A percentile compares a stretch with the other conserved stretches of the same genome.
Evolutionary conservation across 768 basidiomycete genomes (phyloP).

Genomic region (Tylopilus sp.): DNA sequence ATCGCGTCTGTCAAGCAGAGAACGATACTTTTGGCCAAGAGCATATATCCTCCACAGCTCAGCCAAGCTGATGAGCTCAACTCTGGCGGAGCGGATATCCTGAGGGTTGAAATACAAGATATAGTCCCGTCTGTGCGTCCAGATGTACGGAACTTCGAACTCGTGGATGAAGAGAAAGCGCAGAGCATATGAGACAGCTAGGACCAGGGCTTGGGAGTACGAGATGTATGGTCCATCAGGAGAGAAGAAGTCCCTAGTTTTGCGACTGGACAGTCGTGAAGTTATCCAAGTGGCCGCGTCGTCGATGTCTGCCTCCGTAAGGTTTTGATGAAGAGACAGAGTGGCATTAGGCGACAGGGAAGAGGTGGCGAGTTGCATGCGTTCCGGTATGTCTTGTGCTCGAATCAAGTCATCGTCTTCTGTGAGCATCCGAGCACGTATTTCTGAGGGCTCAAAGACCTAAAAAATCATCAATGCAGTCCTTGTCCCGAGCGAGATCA

Average conservation of each 20-base stretch:
- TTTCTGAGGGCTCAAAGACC: conserved; percentile 99
- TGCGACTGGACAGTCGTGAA: conserved; percentile 65
- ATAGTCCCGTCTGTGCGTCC: conserved; percentile 90
- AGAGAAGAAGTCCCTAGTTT: conserved; percentile 71
- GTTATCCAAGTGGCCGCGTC: conserved; percentile 89
- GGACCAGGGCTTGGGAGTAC: conserved; percentile 64
- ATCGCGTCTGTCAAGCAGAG: conserved; percentile 70
- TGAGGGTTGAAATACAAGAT: conserved; percentile 76
- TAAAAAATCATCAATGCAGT: conserved; percentile 31
- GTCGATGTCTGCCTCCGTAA: conserved; percentile 70
- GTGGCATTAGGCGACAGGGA: conserved; percentile 69
- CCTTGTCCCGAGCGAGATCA: neutral
- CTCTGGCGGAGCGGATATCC: conserved; percentile 50
- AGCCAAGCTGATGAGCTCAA: conserved; percentile 68
- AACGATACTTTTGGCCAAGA: conserved; percentile 89
- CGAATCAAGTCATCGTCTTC: conserved; percentile 94
- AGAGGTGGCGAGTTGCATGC: conserved; percentile 88
- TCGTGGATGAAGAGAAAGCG: conserved; percentile 82
- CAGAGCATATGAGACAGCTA: conserved; percentile 76
- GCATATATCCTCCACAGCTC: conserved; percentile 91
- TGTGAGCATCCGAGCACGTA: conserved; percentile 81
- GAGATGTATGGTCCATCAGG: conserved; percentile 56
- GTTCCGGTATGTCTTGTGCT: conserved; percentile 86
- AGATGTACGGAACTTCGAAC: conserved; percentile 94
- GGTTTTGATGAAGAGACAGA: conserved; percentile 55